Evolutionary conservation across 2,329 filamentous ascomycete genomes (phyloP).

Genomic region (Aspergillus sojae): DNA sequence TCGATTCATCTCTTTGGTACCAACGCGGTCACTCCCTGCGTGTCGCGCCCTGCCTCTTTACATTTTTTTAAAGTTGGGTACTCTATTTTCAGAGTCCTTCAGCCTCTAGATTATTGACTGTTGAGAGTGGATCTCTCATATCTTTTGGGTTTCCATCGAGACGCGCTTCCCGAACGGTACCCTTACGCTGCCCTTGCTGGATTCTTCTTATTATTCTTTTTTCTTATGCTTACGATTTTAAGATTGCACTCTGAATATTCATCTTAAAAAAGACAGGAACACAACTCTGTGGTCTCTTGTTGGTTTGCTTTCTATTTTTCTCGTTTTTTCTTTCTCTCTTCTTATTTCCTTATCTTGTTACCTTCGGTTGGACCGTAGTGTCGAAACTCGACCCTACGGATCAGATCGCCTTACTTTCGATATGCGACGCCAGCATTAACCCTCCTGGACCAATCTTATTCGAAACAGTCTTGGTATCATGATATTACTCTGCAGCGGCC

Average conservation of each 20-base stretch:
- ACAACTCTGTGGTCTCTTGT: neutral
- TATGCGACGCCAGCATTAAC: slow-evolving; percentile 19
- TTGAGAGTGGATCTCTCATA: slow-evolving; percentile 10
- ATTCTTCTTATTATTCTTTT: slow-evolving; percentile 5
- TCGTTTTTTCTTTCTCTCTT: neutral
- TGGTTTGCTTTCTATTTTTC: too few relatives aligned
- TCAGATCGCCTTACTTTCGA: slow-evolving; percentile 7
- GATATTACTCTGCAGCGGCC: slow-evolving; percentile 14
- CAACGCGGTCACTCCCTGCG: slow-evolving; percentile 17
- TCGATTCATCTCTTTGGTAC: slow-evolving; percentile 14
- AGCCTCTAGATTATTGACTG: slow-evolving; percentile 9
- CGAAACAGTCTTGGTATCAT: slow-evolving; percentile 25
- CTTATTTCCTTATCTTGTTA: neutral
- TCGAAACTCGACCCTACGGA: slow-evolving; percentile 5
- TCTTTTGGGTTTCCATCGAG: slow-evolving; percentile 13
- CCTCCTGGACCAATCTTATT: slow-evolving; percentile 18
- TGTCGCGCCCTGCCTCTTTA: slow-evolving; percentile 15
- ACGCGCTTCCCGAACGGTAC: slow-evolving; percentile 17
- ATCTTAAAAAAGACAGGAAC: neutral
- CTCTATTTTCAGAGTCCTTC: slow-evolving; percentile 15
- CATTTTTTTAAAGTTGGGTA: slow-evolving; percentile 12
- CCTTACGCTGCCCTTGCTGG: slow-evolving; percentile 10
- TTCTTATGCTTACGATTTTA: slow-evolving; percentile 4
- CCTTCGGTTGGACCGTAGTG: neutral
- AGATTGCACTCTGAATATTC: neutral